Percentiles rank a stretch among this genome's conserved stretches.
Conservation (phyloP, 176 grass and related monocot species). For the Oropetium thomaeum region DNA sequence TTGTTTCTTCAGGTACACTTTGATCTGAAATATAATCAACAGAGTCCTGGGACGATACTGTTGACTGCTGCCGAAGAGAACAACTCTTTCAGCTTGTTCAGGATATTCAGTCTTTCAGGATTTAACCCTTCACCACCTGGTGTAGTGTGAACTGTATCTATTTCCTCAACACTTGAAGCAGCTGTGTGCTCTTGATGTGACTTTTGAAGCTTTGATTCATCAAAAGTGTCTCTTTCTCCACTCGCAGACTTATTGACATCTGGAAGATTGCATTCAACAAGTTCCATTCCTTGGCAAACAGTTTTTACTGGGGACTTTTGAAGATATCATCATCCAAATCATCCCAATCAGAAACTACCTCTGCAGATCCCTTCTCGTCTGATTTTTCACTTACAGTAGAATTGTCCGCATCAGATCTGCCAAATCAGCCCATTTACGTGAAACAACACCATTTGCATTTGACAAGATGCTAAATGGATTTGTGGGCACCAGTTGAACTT, state of each 20-base stretch:
- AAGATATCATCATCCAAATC: slow-evolving; percentile 42
- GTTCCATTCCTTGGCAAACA: slow-evolving; percentile 27
- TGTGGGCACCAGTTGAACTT: slow-evolving; percentile 18
- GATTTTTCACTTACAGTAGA: slow-evolving; percentile 17
- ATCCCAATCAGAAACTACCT: slow-evolving; percentile 47
- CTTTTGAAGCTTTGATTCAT: slow-evolving; percentile 24
- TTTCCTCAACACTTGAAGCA: slow-evolving; percentile 6
- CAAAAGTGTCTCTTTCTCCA: background rate
- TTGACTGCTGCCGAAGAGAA: slow-evolving; percentile 23
- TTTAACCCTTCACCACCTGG: slow-evolving; percentile 11
- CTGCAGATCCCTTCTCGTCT: slow-evolving; percentile 40
- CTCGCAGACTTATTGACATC: slow-evolving; percentile 32
- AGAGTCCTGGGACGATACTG: slow-evolving; percentile 26
- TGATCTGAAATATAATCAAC: slow-evolving; percentile 23
- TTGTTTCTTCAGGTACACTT: slow-evolving; percentile 27
- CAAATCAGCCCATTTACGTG: slow-evolving; percentile 32
- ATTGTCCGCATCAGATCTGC: slow-evolving; percentile 38
- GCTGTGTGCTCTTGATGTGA: slow-evolving; percentile 16
- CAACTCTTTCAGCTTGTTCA: slow-evolving; percentile 52
- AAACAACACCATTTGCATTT: slow-evolving; percentile 3
- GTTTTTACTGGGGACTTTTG: slow-evolving; percentile 30
- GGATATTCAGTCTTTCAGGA: slow-evolving; percentile 32
- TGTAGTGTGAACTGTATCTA: slow-evolving; percentile 18
- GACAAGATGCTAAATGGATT: slow-evolving; percentile 45
- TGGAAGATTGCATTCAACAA: slow-evolving; percentile 14